Base-by-base conservation (phyloP, 2,329 filamentous ascomycete genomes). In the Fusarium sp. region DNA sequence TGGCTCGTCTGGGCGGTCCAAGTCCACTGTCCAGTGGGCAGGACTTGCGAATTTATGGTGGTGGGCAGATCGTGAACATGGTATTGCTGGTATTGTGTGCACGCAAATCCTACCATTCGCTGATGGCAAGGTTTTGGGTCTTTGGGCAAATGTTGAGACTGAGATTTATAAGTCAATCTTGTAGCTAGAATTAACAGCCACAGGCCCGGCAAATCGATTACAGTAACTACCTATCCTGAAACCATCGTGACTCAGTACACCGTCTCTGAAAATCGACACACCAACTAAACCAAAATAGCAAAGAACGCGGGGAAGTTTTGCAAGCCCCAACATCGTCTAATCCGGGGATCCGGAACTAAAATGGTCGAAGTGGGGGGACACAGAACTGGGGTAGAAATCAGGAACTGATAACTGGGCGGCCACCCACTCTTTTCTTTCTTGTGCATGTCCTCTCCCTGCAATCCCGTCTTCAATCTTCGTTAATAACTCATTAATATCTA, bases 41-140 rank as follows among this genome's bases (percentile, higher is more conserved):
- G 89, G 89, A 0, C 70, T 90, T 30, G 77, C 87, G 5, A 91
- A 90, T 74, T 71, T 86, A 32, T 90, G 82, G 72, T 91, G 88
- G 87, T 91, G 88, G 88, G 81, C 80, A 34, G 89, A 91, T 76
- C 79, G 87, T 9, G 87, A 89, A 74, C 85, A 83, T 59, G 88
- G 87, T 0, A 79, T 90, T 45, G 88, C 83, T 0, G 86, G 85
- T 0, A 82, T 88, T 11, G 76, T 87, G 4, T 81, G 80, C 40
- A 78, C 80, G 5, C 86, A 88, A 74, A 81, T 87, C 28, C 51
- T 88, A 53, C 86, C 86, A 0, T 87, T 87, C 73, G 81, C 64
- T 3, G 82, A 87, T 67, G 59, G 74, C 0, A 76, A 80, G 5
- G 82, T 86, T 2, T 10, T 82, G 34, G 75, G 74, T 0, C 53